Evolutionary conservation across 352 stramenopile species (phyloP).

Genomic region (Phytophthora multivora): DNA sequence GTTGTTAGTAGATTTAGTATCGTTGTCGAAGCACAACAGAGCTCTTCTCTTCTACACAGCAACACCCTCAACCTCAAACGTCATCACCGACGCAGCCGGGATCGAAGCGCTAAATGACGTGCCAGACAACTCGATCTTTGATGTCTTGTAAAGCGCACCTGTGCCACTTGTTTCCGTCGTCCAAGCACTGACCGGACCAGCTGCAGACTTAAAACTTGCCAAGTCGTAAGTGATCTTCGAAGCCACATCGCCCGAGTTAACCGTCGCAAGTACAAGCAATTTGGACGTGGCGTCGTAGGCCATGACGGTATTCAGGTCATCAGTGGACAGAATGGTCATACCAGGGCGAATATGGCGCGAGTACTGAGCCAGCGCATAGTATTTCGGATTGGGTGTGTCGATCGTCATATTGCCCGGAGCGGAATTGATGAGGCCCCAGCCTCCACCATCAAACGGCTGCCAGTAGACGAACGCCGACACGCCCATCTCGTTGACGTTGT

Average conservation of each 20-base stretch:
- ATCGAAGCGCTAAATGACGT: slow-evolving; percentile 40
- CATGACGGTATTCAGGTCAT: slow-evolving; percentile 51
- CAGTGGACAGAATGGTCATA: slow-evolving; percentile 51
- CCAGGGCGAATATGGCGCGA: slow-evolving; percentile 65
- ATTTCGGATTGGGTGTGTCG: slow-evolving; percentile 48
- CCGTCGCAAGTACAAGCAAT: slow-evolving; percentile 48
- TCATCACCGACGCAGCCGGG: slow-evolving; percentile 46
- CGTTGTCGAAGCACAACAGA: background rate
- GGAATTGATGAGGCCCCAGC: slow-evolving; percentile 61
- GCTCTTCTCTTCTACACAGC: slow-evolving; percentile 3
- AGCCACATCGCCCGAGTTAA: slow-evolving; percentile 38
- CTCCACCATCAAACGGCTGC: slow-evolving; percentile 54
- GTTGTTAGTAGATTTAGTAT: too few species aligned
- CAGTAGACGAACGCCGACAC: slow-evolving; percentile 72
- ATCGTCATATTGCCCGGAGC: slow-evolving; percentile 44
- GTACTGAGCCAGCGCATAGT: slow-evolving; percentile 62
- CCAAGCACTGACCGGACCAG: slow-evolving; percentile 36
- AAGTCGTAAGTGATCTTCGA: slow-evolving; percentile 51
- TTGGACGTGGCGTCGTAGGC: slow-evolving; percentile 38
- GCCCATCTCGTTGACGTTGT: slow-evolving; percentile 65
- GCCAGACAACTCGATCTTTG: slow-evolving; percentile 34
- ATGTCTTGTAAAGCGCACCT: slow-evolving; percentile 38
- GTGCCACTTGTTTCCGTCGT: slow-evolving; percentile 52
- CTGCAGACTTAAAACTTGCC: slow-evolving; percentile 35
- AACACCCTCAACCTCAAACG: slow-evolving; percentile 42